Percentiles rank a stretch among this genome's conserved stretches.
Evolutionary conservation across 495 filamentous ascomycete species (phyloP).

Genomic region (Aspergillus sclerotioniger): DNA sequence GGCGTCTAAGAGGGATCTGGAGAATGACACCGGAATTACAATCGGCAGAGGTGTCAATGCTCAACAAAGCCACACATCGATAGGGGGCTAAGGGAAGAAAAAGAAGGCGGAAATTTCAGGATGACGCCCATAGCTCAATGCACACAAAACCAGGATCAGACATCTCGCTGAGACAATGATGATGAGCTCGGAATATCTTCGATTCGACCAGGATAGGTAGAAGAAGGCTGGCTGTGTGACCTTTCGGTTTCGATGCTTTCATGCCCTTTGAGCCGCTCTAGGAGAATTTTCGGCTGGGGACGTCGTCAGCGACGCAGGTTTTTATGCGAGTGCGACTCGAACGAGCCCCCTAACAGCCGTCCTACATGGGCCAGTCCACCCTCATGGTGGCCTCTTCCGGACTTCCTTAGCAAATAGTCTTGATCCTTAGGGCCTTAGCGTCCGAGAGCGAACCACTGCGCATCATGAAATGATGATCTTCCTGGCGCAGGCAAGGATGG

Average conservation of each 20-base stretch:
- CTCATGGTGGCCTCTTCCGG: not conserved
- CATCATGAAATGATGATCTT: slow-evolving; percentile 8
- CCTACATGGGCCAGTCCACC: not conserved
- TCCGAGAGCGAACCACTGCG: slow-evolving; percentile 1
- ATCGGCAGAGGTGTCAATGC: not conserved
- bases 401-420: not conserved
- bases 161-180: no score
- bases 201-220: not conserved
- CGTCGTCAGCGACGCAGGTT: not conserved
- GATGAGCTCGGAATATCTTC: no score
- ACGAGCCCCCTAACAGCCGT: not conserved
- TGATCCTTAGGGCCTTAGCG: not conserved
- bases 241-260: not conserved
- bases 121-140: no score
- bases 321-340: not conserved
- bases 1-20: not conserved
- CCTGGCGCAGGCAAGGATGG: slow-evolving; percentile 3
- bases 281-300: not conserved
- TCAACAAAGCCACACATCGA: no score
- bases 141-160: no score
- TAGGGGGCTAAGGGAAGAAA: no score
- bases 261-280: not conserved
- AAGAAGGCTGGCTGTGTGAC: not conserved
- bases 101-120: no score
- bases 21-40: not conserved